Conservation (phyloP, 139 green algal species). For the Chlorella sp. region DNA sequence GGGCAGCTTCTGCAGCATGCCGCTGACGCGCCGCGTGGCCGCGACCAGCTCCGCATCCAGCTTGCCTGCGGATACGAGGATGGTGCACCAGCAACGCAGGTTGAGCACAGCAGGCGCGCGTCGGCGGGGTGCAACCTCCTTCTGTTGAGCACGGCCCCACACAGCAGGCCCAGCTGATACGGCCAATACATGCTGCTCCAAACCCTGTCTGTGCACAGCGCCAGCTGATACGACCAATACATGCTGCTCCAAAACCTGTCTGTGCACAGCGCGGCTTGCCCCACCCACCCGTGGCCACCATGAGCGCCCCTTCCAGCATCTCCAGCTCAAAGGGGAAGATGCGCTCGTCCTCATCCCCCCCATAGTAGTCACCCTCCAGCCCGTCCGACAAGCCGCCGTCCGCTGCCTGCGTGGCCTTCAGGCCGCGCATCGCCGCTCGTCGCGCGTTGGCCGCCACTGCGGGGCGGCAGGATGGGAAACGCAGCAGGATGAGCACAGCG, state of each 20-base stretch:
- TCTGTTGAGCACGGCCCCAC: no score
- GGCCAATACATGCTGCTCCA: no score
- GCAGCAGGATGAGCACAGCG: neutral
- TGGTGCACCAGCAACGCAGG: no score
- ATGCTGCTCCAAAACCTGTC: no score
- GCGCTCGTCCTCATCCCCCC: constrained; percentile 26
- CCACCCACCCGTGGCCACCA: constrained; percentile 81
- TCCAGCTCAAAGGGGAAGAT: constrained; percentile 93
- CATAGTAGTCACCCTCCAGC: constrained; percentile 25
- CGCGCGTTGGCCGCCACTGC: constrained; percentile 14
- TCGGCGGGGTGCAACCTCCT: no score
- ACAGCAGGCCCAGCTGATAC: no score
- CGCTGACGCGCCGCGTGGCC: constrained; percentile 68
- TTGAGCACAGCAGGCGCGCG: neutral
- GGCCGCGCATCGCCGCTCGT: constrained; percentile 20
- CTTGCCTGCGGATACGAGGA: constrained; percentile 69
- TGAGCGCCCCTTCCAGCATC: constrained; percentile 87
- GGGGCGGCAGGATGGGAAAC: neutral
- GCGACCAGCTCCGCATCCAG: constrained; percentile 84
- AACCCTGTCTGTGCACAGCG: no score
- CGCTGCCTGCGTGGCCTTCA: neutral
- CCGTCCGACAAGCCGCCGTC: neutral
- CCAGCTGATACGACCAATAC: no score
- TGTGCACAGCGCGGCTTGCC: no score
- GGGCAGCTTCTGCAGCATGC: constrained; percentile 83